Conservation (phyloP, 2,329 filamentous ascomycete species). For the Stylonectria norvegica region DNA sequence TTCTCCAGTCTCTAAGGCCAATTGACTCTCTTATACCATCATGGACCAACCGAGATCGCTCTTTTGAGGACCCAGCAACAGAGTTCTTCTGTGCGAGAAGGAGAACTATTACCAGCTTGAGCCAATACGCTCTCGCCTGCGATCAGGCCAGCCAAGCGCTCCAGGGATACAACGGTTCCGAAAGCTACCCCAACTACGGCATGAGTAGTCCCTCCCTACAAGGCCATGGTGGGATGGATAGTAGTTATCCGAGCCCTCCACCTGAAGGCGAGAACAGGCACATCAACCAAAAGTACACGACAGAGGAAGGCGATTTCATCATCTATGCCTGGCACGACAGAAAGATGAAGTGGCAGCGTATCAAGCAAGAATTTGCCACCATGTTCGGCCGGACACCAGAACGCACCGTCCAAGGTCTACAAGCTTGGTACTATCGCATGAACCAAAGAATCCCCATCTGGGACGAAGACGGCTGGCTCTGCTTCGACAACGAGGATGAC, state of each 20-base stretch:
- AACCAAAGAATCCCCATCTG: constrained; percentile 41
- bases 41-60: constrained; percentile 14
- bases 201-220: constrained; percentile 24
- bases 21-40: constrained; percentile 10
- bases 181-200: constrained; percentile 22
- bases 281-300: constrained; percentile 44
- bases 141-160: constrained; percentile 18
- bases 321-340: constrained; percentile 44
- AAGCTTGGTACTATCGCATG: constrained; percentile 44
- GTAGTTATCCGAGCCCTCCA: constrained; percentile 35
- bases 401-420: constrained; percentile 39
- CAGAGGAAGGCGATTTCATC: constrained; percentile 42
- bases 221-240: constrained; percentile 20
- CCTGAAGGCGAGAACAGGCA: constrained; percentile 37
- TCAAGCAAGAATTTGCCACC: constrained; percentile 38
- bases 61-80: constrained; percentile 7
- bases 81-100: constrained; percentile 12
- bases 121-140: constrained; percentile 16
- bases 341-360: constrained; percentile 41
- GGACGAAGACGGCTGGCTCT: constrained; percentile 39
- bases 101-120: constrained; percentile 14
- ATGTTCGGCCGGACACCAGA: constrained; percentile 37
- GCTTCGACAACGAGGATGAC: constrained; percentile 39
- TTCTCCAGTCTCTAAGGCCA: constrained; percentile 21
- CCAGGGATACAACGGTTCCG: constrained; percentile 17